These are phyloP conservation scores for Anacardium occidentale DNA, from an alignment of 345 rosid genomes.

Conservation along the genomic window DNA sequence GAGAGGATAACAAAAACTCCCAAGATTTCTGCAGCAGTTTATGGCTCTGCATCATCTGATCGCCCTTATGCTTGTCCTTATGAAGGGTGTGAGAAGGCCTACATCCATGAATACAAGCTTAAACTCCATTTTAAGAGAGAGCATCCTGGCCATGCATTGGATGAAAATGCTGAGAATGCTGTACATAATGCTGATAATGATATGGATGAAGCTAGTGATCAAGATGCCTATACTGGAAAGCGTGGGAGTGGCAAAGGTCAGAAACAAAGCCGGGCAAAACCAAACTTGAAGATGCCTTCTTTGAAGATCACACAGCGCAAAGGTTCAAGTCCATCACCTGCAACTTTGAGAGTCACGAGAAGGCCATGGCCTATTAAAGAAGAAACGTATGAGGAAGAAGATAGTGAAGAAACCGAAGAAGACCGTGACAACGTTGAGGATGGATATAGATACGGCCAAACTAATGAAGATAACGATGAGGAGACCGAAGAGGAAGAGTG, in stretches of 20 bases:
- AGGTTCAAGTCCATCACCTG: constrained; percentile 59
- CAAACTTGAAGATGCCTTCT: constrained; percentile 66
- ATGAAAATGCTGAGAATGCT: constrained; percentile 66
- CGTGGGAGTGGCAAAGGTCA: constrained; percentile 58
- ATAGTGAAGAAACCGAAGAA: constrained; percentile 87
- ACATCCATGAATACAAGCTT: constrained; percentile 96
- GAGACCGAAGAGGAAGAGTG: constrained; percentile 95
- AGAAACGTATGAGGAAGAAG: constrained; percentile 66
- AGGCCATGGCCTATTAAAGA: constrained; percentile 69
- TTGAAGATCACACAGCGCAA: constrained; percentile 52
- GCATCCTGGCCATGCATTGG: constrained; percentile 76
- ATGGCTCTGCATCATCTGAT: constrained; percentile 66
- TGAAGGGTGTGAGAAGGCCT: constrained; percentile 88
- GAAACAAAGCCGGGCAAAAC: constrained; percentile 62
- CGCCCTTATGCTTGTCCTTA: constrained; percentile 94
- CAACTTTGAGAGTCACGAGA: constrained; percentile 41
- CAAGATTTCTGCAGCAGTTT: constrained; percentile 54
- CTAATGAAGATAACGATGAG: constrained; percentile 82
- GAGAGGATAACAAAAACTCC: constrained; percentile 64
- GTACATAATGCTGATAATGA: constrained; percentile 51
- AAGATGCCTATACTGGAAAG: constrained; percentile 61
- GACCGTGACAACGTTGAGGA: constrained; percentile 79
- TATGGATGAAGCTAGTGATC: constrained; percentile 85
- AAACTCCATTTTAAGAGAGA: constrained; percentile 91
- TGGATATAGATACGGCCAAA: constrained; percentile 74